Base-by-base conservation (phyloP, 2,329 filamentous ascomycete species). In the Xylariales sp. region DNA sequence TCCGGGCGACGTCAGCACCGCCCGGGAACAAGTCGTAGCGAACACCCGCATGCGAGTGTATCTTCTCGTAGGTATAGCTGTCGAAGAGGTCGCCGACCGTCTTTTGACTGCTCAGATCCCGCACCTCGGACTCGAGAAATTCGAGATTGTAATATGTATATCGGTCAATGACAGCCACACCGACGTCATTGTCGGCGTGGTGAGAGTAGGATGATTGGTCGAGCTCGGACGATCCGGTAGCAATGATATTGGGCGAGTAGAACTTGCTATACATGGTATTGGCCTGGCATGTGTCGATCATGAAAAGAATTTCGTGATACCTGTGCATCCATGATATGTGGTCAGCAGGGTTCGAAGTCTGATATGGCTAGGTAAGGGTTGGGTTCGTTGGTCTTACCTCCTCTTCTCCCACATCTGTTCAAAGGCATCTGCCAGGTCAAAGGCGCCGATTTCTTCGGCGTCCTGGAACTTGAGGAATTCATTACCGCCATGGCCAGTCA, bases 361-460 rank as follows among this genome's bases (percentile, higher is more conserved):
- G 12, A 41, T 12, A 30, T 16, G 32, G 8, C n/a, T 6, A 9
- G 23, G 23, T 54, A 43, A 14, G 39, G 6, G 12, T 6, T 39
- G 54, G n/a, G 32, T 45, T 32, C 3, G 7, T n/a, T 14, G 30
- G 5, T 30, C 64, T 34, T 62, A 90, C 84, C 96, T 91, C 84
- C 97, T 97, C 89, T 99, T 99, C 86, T 99, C 96, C 93, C 94
- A 97, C 96, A 99, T 99, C 84, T 99, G 95, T 81, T 97, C 94
- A 79, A 99, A 98, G 0, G 96, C 96, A 80, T 99, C 93, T 5
- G 97, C 96, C 65, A 99, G 84, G 81, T 99, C 96, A 79, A 97
- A 97, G 0, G 94, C 94, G 64, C 93, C 94, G 72, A 99, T 98
- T 81, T 99, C 96, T 80, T 99, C 96, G 6, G 94, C 93, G 75